Percentiles rank a stretch among this genome's conserved stretches.
Conservation (phyloP, 2,329 filamentous ascomycete genomes). For the Zymoseptoria brevis region DNA sequence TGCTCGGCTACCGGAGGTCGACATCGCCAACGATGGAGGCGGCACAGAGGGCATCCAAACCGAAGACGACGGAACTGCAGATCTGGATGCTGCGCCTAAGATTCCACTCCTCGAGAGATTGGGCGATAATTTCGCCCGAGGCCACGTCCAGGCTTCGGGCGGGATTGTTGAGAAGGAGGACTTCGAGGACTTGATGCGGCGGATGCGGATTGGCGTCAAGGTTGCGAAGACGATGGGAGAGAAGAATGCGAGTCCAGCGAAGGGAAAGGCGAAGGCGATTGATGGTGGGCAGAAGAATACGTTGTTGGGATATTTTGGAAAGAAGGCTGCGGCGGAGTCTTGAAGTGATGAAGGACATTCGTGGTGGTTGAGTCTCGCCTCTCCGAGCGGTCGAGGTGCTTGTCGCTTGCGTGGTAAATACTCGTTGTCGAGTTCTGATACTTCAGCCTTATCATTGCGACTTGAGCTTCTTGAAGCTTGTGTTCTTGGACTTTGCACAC, state of each 20-base stretch:
- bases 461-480: no score
- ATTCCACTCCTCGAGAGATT: slow-evolving; percentile 40
- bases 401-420: no score
- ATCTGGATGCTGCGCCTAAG: slow-evolving; percentile 4
- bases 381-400: no score
- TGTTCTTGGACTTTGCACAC: no score
- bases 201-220: slow-evolving; percentile 54
- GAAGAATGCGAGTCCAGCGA: slow-evolving; percentile 23
- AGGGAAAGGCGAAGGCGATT: slow-evolving; percentile 6
- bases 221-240: slow-evolving; percentile 28
- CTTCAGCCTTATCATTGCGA: no score
- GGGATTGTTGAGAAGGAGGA: slow-evolving; percentile 53
- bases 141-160: slow-evolving; percentile 60
- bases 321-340: neutral
- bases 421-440: no score
- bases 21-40: slow-evolving; percentile 32
- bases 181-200: slow-evolving; percentile 56
- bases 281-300: slow-evolving; percentile 14
- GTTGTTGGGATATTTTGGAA: slow-evolving; percentile 12
- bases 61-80: neutral
- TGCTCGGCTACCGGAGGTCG: slow-evolving; percentile 31
- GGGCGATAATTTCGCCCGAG: slow-evolving; percentile 57
- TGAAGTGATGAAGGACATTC: neutral
- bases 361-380: neutral
- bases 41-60: slow-evolving; percentile 9